Conservation (phyloP, 2,329 filamentous ascomycete genomes). For the Alternaria sp. region DNA sequence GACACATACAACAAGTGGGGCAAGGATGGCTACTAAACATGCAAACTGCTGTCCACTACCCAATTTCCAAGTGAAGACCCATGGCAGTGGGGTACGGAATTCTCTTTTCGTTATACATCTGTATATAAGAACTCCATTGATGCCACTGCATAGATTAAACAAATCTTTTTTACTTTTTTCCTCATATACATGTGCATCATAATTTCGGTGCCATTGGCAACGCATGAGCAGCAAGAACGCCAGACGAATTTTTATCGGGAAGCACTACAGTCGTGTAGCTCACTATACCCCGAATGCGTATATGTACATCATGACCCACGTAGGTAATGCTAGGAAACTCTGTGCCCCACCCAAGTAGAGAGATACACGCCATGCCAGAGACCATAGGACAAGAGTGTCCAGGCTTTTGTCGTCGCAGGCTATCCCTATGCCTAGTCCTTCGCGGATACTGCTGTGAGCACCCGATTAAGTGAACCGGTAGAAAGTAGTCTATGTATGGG, state of each 20-base stretch:
- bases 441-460: background rate
- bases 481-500: constrained; percentile 23
- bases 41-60: background rate
- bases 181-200: background rate
- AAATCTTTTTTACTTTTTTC: constrained; percentile 7
- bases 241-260: background rate
- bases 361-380: background rate
- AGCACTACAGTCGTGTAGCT: background rate
- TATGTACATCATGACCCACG: background rate
- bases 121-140: constrained; percentile 26
- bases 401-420: background rate
- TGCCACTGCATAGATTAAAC: constrained; percentile 14
- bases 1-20: constrained; percentile 99
- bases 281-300: background rate
- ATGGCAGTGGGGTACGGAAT: background rate
- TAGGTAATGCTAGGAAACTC: background rate
- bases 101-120: constrained; percentile 18
- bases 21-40: constrained; percentile 81
- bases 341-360: background rate
- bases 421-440: background rate
- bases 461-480: constrained; percentile 1
- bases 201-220: background rate
- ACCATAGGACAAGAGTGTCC: background rate
- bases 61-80: constrained; percentile 1
- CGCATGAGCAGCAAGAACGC: background rate